Conservation (phyloP, 495 filamentous ascomycete genomes). For the Trichoderma erinaceum region DNA sequence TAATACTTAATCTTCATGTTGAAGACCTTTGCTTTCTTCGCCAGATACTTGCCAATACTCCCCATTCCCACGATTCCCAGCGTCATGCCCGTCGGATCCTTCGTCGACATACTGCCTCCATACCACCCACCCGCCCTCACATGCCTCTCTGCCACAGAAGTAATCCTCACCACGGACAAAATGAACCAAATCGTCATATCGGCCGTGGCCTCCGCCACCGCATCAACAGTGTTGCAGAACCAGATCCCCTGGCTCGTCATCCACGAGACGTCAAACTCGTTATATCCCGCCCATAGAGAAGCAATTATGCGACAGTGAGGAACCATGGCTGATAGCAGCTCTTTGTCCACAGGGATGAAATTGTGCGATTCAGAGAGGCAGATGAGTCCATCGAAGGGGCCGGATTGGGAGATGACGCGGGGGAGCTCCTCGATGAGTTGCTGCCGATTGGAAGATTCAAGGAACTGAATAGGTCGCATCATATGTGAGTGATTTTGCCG, state of each 20-base stretch:
- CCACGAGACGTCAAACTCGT: constrained; percentile 9
- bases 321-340: not conserved
- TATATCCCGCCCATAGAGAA: not conserved
- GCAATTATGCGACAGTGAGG: not conserved
- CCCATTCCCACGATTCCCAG: constrained; percentile 70
- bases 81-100: constrained; percentile 64
- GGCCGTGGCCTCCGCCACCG: constrained; percentile 75
- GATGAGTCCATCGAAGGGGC: not conserved
- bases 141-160: constrained; percentile 55
- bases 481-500: not conserved
- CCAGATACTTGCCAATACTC: constrained; percentile 62
- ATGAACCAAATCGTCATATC: constrained; percentile 73
- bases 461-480: not conserved
- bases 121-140: constrained; percentile 55
- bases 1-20: constrained; percentile 65
- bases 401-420: not conserved
- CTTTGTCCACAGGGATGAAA: not conserved
- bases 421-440: not conserved
- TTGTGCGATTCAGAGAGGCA: not conserved
- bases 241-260: constrained; percentile 38
- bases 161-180: constrained; percentile 65
- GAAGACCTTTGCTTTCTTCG: constrained; percentile 48
- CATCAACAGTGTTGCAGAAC: constrained; percentile 74
- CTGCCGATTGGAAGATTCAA: not conserved
- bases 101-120: constrained; percentile 44